These are phyloP conservation scores for Candida nanaspora DNA, from an alignment of 805 yeast species.

Conservation along the genomic window DNA sequence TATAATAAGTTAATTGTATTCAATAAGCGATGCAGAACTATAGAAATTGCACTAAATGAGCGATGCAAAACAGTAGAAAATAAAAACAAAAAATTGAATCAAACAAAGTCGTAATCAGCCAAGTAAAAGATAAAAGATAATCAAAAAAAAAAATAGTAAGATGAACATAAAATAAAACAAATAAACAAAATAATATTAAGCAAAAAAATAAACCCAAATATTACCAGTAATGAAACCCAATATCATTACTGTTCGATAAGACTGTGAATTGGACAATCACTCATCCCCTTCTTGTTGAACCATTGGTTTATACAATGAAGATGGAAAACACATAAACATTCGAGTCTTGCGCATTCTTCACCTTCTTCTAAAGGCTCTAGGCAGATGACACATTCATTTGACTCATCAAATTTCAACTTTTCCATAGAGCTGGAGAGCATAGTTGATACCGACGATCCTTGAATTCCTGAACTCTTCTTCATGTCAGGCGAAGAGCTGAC, in stretches of 20 bases:
- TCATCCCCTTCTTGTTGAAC: constrained; percentile 80
- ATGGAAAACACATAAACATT: constrained; percentile 92
- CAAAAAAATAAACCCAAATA: not conserved
- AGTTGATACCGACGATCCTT: constrained; percentile 1
- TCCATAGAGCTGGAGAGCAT: not conserved
- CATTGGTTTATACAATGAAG: constrained; percentile 85
- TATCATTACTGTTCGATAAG: constrained; percentile 21
- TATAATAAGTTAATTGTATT: too few relatives aligned
- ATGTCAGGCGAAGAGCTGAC: too few relatives aligned
- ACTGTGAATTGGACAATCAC: constrained; percentile 82
- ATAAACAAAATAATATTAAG: not conserved
- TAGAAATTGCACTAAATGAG: too few relatives aligned
- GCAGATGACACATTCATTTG: constrained; percentile 87
- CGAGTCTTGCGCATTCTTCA: constrained; percentile 84
- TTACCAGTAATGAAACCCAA: not conserved
- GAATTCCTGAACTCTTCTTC: too few relatives aligned
- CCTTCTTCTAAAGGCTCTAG: constrained; percentile 83
- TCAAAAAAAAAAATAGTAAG: too few relatives aligned
- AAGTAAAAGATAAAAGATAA: too few relatives aligned
- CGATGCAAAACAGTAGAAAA: not conserved
- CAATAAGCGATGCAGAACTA: too few relatives aligned
- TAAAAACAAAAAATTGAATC: not conserved
- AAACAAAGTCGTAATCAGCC: too few relatives aligned
- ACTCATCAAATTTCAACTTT: constrained; percentile 25
- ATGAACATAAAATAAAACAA: too few relatives aligned